Percentiles rank a stretch among this genome's conserved stretches.
phyloP scores from a whole-genome alignment of 2,329 filamentous ascomycete genomes.

The Colletotrichum sp. region DNA sequence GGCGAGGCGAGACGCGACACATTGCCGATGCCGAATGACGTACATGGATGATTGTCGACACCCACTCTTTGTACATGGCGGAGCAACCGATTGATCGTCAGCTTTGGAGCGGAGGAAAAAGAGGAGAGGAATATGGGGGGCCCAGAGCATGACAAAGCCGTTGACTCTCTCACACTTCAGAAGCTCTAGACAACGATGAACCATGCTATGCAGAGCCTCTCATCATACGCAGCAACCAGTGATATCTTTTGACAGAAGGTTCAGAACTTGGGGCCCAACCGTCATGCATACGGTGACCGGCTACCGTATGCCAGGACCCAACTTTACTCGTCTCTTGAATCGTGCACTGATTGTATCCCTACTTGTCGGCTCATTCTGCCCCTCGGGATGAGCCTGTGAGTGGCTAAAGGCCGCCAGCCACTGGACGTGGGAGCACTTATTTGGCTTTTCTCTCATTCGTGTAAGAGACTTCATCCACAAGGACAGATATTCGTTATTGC shows the following conservation, averaged over 20 bases:
- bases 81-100: constrained; percentile 15
- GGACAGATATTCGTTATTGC: neutral
- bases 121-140: neutral
- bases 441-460: neutral
- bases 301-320: constrained; percentile 1
- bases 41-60: constrained; percentile 8
- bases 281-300: constrained; percentile 5
- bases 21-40: constrained; percentile 21
- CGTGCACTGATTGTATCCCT: constrained; percentile 17
- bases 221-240: neutral
- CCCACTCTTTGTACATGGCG: constrained; percentile 14
- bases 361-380: constrained; percentile 1
- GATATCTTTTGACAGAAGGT: neutral
- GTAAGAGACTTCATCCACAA: neutral
- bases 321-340: constrained; percentile 15
- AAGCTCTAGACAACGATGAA: constrained; percentile 17
- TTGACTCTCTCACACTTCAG: neutral
- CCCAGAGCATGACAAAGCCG: constrained; percentile 9
- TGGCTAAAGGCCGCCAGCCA: neutral
- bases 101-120: constrained; percentile 9
- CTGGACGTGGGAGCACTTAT: constrained; percentile 3
- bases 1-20: constrained; percentile 13
- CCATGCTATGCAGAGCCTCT: neutral
- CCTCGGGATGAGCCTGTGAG: neutral
- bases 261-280: neutral